phyloP scores from a whole-genome alignment of 208 protist species.

The Acanthamoeba sp. region DNA sequence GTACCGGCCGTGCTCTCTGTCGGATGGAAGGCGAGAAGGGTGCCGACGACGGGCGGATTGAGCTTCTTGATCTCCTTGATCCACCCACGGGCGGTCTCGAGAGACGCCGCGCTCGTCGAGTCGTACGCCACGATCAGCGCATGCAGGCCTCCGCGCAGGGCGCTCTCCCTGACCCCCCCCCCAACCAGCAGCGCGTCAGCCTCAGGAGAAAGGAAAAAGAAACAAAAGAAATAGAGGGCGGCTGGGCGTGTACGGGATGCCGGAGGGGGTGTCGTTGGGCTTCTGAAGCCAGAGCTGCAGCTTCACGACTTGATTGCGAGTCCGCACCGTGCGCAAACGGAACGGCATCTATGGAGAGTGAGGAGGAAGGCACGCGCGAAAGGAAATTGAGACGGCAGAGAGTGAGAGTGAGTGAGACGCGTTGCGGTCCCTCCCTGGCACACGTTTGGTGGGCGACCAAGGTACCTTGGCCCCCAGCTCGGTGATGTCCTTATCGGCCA shows the following conservation, averaged over 20 bases:
- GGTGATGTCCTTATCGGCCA: slow-evolving; percentile 62
- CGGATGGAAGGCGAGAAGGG: slow-evolving; percentile 36
- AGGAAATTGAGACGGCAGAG: neutral
- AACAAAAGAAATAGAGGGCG: neutral
- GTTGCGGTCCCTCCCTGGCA: too few species aligned
- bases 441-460: neutral
- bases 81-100: neutral
- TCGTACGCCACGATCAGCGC: slow-evolving; percentile 39
- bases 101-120: neutral
- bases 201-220: too few species aligned
- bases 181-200: too few species aligned
- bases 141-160: neutral
- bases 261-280: slow-evolving; percentile 27
- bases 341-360: slow-evolving; percentile 11
- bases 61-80: slow-evolving; percentile 13
- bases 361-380: neutral
- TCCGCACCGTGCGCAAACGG: slow-evolving; percentile 41
- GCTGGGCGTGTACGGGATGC: neutral
- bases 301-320: neutral
- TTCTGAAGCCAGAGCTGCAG: slow-evolving; percentile 61
- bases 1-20: neutral
- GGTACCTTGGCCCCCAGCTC: slow-evolving; percentile 46
- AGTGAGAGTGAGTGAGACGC: neutral
- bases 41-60: neutral
- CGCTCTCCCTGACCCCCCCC: slow-evolving; percentile 26